These are phyloP conservation scores for Aspergillus mulundensis DNA, from an alignment of 495 filamentous ascomycete genomes.

Conservation along the genomic window DNA sequence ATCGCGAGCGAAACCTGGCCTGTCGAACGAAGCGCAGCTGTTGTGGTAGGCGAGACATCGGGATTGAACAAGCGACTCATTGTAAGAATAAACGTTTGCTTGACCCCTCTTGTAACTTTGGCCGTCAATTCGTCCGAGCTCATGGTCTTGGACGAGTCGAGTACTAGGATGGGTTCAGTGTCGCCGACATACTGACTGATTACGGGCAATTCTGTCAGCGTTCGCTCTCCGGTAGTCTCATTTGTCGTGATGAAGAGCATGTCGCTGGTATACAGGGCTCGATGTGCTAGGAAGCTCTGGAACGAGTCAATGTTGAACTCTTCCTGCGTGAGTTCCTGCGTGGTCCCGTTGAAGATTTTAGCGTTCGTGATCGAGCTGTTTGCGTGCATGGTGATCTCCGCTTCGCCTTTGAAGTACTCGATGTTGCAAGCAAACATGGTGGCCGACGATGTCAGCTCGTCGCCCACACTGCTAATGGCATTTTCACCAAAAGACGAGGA, in stretches of 20 bases:
- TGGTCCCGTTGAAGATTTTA: slow-evolving; percentile 19
- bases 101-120: slow-evolving; percentile 30
- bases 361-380: slow-evolving; percentile 38
- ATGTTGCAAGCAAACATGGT: slow-evolving; percentile 37
- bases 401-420: slow-evolving; percentile 30
- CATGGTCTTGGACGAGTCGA: slow-evolving; percentile 35
- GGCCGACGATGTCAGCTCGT: slow-evolving; percentile 25
- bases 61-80: slow-evolving; percentile 37
- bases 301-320: slow-evolving; percentile 37
- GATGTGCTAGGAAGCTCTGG: slow-evolving; percentile 30
- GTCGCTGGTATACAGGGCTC: slow-evolving; percentile 39
- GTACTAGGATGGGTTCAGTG: slow-evolving; percentile 28
- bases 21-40: slow-evolving; percentile 23
- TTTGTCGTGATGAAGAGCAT: slow-evolving; percentile 35
- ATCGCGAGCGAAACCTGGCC: slow-evolving; percentile 32
- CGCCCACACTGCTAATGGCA: slow-evolving; percentile 4
- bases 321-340: slow-evolving; percentile 14
- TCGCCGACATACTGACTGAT: slow-evolving; percentile 37
- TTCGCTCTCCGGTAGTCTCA: slow-evolving; percentile 26
- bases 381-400: slow-evolving; percentile 34
- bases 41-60: slow-evolving; percentile 19
- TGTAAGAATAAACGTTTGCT: slow-evolving; percentile 35
- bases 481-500: slow-evolving; percentile 15
- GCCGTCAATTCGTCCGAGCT: slow-evolving; percentile 26
- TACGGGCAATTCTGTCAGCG: slow-evolving; percentile 32